Conservation (phyloP, 1,284 basidiomycete species). For the Peniophora sp. region DNA sequence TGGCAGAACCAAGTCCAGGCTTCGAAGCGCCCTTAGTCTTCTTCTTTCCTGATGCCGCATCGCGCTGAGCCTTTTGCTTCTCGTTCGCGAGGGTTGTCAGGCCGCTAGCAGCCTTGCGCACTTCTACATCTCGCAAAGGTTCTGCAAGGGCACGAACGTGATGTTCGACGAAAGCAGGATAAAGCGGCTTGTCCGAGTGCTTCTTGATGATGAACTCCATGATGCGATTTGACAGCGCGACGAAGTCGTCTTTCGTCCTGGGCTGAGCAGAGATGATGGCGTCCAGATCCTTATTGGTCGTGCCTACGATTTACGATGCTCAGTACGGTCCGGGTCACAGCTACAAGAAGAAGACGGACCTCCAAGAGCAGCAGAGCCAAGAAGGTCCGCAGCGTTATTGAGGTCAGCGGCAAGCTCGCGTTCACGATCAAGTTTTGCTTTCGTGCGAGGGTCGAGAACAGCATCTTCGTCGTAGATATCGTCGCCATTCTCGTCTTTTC, state of each 20-base stretch:
- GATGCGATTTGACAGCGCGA: constrained; percentile 62
- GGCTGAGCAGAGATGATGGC: constrained; percentile 67
- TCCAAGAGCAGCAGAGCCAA: constrained; percentile 65
- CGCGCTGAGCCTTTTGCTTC: constrained; percentile 85
- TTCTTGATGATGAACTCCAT: constrained; percentile 67
- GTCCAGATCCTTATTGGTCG: constrained; percentile 62
- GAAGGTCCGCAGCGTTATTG: constrained; percentile 71
- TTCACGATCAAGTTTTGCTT: constrained; percentile 68
- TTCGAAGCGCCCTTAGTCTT: constrained; percentile 70
- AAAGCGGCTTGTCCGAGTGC: constrained; percentile 77
- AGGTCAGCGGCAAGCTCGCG: constrained; percentile 80
- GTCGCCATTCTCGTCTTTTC: constrained; percentile 38
- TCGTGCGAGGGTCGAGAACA: constrained; percentile 74
- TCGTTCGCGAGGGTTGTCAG: constrained; percentile 86
- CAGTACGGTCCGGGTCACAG: no score
- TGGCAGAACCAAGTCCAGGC: constrained; percentile 68
- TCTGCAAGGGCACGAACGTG: constrained; percentile 67
- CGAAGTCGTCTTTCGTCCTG: constrained; percentile 81
- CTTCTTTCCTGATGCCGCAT: constrained; percentile 85
- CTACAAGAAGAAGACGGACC: constrained; percentile 32
- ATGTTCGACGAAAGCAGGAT: constrained; percentile 74
- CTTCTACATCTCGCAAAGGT: constrained; percentile 80
- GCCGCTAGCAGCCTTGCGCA: constrained; percentile 76
- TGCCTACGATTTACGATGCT: no score
- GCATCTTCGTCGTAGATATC: constrained; percentile 67